Conservation (phyloP, 441 rosid species). For the Flueggea neowawraea region DNA sequence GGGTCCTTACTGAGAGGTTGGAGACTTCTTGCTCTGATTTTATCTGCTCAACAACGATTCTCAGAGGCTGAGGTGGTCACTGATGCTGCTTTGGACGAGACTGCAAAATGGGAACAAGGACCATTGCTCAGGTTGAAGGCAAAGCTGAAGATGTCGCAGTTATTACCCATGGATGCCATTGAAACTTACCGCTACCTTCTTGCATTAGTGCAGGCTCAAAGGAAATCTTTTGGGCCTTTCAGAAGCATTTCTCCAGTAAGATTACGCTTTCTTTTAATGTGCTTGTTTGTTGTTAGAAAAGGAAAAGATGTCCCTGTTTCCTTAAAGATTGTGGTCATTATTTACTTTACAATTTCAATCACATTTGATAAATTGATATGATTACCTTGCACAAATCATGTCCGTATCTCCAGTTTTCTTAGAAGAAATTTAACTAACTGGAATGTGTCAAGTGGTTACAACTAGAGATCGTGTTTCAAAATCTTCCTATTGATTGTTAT, state of each 20-base stretch:
- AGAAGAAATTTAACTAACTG: too few species aligned
- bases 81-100: slow-evolving; percentile 94
- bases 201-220: slow-evolving; percentile 90
- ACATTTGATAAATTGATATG: too few species aligned
- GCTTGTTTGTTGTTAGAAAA: slow-evolving; percentile 6
- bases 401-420: too few species aligned
- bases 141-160: slow-evolving; percentile 67
- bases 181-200: slow-evolving; percentile 86
- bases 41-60: slow-evolving; percentile 86
- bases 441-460: too few species aligned
- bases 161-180: slow-evolving; percentile 69
- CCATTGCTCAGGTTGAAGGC: slow-evolving; percentile 82
- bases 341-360: too few species aligned
- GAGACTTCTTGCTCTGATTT: slow-evolving; percentile 76
- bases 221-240: slow-evolving; percentile 70
- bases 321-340: too few species aligned
- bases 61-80: slow-evolving; percentile 85
- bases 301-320: not conserved
- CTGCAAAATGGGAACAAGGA: slow-evolving; percentile 89
- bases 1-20: slow-evolving; percentile 85
- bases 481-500: too few species aligned
- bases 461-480: too few species aligned
- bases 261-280: slow-evolving; percentile 12
- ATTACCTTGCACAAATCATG: too few species aligned
- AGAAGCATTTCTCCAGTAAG: slow-evolving; percentile 49